Conservation (phyloP, 306 rosid species). For the barrel medic (Medicago truncatula) region DNA sequence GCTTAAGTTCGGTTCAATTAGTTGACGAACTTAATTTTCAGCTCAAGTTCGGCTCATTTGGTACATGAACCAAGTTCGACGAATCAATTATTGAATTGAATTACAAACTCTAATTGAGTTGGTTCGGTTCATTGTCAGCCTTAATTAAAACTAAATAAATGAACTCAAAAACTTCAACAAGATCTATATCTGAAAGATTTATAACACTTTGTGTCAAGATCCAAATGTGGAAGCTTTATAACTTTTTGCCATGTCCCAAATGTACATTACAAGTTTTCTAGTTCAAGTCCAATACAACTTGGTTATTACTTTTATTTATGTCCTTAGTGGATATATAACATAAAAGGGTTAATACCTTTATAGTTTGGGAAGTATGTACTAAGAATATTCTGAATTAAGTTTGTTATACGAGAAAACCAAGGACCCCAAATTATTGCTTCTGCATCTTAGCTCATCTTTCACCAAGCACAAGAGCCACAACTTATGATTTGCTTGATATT, state of each 20-base stretch:
- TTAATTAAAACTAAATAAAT: neutral
- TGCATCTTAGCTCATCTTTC: conserved; percentile 2
- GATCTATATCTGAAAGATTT: conserved; percentile 12
- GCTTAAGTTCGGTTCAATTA: too few species aligned
- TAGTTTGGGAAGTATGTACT: conserved; percentile 43
- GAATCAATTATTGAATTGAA: too few species aligned
- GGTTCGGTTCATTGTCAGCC: too few species aligned
- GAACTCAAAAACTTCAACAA: conserved; percentile 24
- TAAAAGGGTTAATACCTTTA: conserved; percentile 47
- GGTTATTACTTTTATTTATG: conserved; percentile 21
- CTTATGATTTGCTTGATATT: neutral
- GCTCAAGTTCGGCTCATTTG: too few species aligned
- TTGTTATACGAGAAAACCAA: neutral
- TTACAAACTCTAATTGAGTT: too few species aligned
- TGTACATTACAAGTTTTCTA: conserved; percentile 16
- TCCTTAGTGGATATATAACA: conserved; percentile 49
- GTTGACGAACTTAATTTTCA: too few species aligned
- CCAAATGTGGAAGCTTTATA: conserved; percentile 11
- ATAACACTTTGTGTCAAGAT: conserved; percentile 1
- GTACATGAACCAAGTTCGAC: too few species aligned
- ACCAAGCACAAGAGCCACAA: neutral
- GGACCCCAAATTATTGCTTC: neutral
- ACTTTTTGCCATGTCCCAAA: conserved; percentile 17
- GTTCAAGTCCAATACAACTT: conserved; percentile 14
- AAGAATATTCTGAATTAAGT: conserved; percentile 55